Conservation (phyloP, 805 yeast species). For the Yamadazyma endophytica region DNA sequence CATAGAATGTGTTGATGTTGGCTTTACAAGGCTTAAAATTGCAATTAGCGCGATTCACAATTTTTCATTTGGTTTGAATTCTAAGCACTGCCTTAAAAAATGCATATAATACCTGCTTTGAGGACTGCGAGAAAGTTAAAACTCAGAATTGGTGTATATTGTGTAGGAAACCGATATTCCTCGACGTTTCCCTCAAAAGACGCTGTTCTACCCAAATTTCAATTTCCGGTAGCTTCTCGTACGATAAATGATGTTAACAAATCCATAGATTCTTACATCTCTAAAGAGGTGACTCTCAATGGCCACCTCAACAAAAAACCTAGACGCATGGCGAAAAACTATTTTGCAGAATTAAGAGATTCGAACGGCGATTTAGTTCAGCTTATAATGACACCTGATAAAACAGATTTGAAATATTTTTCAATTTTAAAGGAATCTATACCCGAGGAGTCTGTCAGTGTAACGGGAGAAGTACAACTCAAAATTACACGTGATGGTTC, state of each 20-base stretch:
- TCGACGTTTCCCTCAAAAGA: constrained; percentile 17
- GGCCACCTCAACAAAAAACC: constrained; percentile 88
- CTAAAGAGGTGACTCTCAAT: too few species aligned
- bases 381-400: constrained; percentile 37
- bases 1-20: too few species aligned
- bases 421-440: constrained; percentile 46
- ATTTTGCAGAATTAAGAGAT: constrained; percentile 77
- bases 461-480: constrained; percentile 50
- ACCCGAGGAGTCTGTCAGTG: constrained; percentile 68
- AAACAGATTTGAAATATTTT: constrained; percentile 30
- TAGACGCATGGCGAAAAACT: constrained; percentile 59
- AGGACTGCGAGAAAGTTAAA: too few species aligned
- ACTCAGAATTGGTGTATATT: too few species aligned
- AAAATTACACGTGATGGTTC: constrained; percentile 15
- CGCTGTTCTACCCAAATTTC: constrained; percentile 25
- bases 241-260: constrained; percentile 15
- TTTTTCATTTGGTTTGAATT: too few species aligned
- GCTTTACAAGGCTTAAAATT: too few species aligned
- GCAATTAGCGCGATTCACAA: too few species aligned
- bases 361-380: constrained; percentile 64
- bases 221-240: constrained; percentile 34
- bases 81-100: too few species aligned
- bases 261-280: too few species aligned
- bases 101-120: too few species aligned
- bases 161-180: too few species aligned